Conservation (phyloP, 352 stramenopile species). For the Phytophthora megakarya region DNA sequence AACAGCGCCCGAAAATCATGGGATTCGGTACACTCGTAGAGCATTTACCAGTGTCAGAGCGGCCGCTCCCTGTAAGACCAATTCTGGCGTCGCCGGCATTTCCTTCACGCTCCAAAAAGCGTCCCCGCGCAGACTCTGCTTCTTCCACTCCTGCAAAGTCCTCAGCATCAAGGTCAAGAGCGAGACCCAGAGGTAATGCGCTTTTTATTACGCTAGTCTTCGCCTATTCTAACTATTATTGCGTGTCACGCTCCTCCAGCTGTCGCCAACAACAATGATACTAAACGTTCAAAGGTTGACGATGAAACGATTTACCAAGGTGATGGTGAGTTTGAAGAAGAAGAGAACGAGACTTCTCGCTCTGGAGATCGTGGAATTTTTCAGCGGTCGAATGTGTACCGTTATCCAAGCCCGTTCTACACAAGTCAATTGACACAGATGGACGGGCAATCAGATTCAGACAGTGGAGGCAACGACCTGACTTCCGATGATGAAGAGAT, state of each 20-base stretch:
- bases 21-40: slow-evolving; percentile 82
- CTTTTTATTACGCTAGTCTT: neutral
- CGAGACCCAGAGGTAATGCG: slow-evolving; percentile 26
- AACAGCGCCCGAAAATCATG: slow-evolving; percentile 83
- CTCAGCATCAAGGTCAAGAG: slow-evolving; percentile 24
- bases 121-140: slow-evolving; percentile 55
- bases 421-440: slow-evolving; percentile 40
- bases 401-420: slow-evolving; percentile 26
- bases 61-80: slow-evolving; percentile 68
- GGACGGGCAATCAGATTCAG: slow-evolving; percentile 65
- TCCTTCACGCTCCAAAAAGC: slow-evolving; percentile 73
- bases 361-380: slow-evolving; percentile 41
- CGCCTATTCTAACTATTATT: neutral
- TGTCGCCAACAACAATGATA: slow-evolving; percentile 11
- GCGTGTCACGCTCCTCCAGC: neutral
- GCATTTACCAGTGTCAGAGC: slow-evolving; percentile 64
- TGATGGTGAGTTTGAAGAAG: slow-evolving; percentile 48
- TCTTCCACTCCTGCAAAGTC: slow-evolving; percentile 36
- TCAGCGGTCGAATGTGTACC: slow-evolving; percentile 38
- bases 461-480: slow-evolving; percentile 54
- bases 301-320: slow-evolving; percentile 50
- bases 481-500: slow-evolving; percentile 60
- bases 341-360: neutral
- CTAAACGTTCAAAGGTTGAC: slow-evolving; percentile 34
- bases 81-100: slow-evolving; percentile 77